Percentiles rank a stretch among this genome's conserved stretches.
Evolutionary conservation across 805 yeast species (phyloP).

Genomic region (Hanseniaspora clermontiae): DNA sequence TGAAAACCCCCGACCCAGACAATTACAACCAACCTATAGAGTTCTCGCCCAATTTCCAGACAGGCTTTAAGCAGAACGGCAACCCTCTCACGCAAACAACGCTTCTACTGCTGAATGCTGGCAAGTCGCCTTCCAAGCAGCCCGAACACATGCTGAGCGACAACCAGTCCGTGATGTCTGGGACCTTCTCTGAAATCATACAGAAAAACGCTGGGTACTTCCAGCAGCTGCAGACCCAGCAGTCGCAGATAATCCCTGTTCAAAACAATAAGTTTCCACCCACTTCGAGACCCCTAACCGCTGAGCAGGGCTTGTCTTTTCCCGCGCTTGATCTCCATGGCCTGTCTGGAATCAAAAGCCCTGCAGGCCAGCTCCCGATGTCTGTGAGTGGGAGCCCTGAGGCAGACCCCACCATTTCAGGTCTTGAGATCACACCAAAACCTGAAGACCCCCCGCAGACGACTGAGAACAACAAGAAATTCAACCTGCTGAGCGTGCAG

Average conservation of each 20-base stretch:
- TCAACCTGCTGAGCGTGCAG: conserved; percentile 22
- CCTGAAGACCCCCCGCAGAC: not conserved
- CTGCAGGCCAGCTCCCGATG: not conserved
- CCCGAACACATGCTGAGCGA: not conserved
- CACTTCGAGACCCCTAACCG: not conserved
- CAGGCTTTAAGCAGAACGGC: not conserved
- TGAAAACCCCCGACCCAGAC: not conserved
- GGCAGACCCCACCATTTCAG: not conserved
- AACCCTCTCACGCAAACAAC: not conserved
- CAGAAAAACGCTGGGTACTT: not conserved
- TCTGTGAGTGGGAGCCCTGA: not conserved
- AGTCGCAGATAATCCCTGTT: not conserved
- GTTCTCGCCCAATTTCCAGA: not conserved
- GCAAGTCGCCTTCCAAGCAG: not conserved
- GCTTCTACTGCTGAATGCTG: not conserved
- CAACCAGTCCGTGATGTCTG: not conserved
- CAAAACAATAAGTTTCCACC: not conserved
- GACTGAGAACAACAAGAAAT: not conserved
- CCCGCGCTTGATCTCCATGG: not conserved
- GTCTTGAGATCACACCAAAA: not conserved
- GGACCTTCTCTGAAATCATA: not conserved
- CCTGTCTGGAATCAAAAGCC: not conserved
- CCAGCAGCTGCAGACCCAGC: not conserved
- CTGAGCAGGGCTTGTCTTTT: not conserved
- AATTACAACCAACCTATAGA: not conserved